Base-by-base conservation (phyloP, 495 filamentous ascomycete genomes). In the Trichoderma asperelloides region DNA sequence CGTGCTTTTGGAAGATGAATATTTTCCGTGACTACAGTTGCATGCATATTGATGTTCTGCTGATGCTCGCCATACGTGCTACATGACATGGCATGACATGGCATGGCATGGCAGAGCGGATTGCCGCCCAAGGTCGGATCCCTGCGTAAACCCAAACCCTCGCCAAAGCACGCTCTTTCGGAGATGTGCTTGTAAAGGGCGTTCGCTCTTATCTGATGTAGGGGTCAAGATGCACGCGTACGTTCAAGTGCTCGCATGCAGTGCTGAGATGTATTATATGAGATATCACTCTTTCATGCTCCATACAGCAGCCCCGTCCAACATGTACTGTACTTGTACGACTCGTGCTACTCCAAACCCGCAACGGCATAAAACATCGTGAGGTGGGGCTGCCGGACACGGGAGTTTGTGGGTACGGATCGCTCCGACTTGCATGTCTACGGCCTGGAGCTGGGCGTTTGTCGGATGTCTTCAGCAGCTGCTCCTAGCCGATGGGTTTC, bases 321-420 rank as follows among this genome's bases (percentile, higher is more conserved):
- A 25, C 55, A 7, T 4, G 55, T 15, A 12, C 25, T 21, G 25
- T 28, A 18, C 55, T 30, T 3, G 55, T 60, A 60, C 55, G 11
- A 60, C 23, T 11, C 16, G 18, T 11, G 21, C 47, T 51, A 21
- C 47, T 51, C 16, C 47, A 51, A 30, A 25, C 23, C 23, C 25
- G 23, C n/a, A n/a, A 25, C 55, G 55, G 55, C 55, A 27, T 13
- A 37, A 60, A 30, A 30, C 55, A 60, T 60, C 55, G 55, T 60
- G 55, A 60, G 55, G 55, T 60, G 55, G 55, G 55, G 55, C 55
- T 21, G 55, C 55, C 55, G 55, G 55, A 60, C 55, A 30, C 55
- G 55, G 55, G 55, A 60, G 55, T 60, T 60, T 28, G 55, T 60
- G 55, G 55, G 55, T 60, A 60, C 55, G 55, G 55, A 60, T 60